A percentile compares a stretch with the other conserved stretches of the same genome.
Evolutionary conservation across 495 filamentous ascomycete genomes (phyloP).

Genomic region (Podospora pseudopauciseta): DNA sequence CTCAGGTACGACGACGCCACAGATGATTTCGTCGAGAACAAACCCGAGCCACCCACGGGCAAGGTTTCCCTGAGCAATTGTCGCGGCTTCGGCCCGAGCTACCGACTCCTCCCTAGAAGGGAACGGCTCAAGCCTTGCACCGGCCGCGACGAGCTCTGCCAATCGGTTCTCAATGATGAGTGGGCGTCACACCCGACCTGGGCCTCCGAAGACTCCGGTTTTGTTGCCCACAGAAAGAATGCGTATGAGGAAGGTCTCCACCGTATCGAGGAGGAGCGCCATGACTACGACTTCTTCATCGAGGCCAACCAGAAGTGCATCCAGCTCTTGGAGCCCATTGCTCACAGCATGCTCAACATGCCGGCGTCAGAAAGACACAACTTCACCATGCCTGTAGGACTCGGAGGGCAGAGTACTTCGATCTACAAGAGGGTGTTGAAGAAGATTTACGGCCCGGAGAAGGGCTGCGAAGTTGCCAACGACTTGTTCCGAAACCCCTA

Average conservation of each 20-base stretch:
- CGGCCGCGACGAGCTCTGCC: conserved; percentile 90
- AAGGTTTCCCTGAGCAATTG: conserved; percentile 89
- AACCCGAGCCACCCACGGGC: conserved; percentile 65
- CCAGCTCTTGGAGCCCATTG: conserved; percentile 90
- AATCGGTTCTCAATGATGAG: conserved; percentile 88
- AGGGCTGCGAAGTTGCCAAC: conserved; percentile 73
- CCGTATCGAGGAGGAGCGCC: conserved; percentile 94
- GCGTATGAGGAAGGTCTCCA: conserved; percentile 87
- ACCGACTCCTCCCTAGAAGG: conserved; percentile 82
- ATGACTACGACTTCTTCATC: conserved; percentile 98
- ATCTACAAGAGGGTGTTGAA: conserved; percentile 96
- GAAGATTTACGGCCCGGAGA: conserved; percentile 92
- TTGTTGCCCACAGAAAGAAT: conserved; percentile 97
- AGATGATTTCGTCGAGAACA: conserved; percentile 76
- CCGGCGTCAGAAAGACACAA: conserved; percentile 61
- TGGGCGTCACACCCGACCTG: conserved; percentile 99
- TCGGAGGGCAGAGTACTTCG: conserved; percentile 89
- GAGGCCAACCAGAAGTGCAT: conserved; percentile 91
- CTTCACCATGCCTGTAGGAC: conserved; percentile 73
- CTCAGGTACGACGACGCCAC: conserved; percentile 61
- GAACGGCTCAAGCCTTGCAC: conserved; percentile 85
- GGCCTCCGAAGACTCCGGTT: conserved; percentile 97
- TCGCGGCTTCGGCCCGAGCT: conserved; percentile 88
- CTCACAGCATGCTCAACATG: conserved; percentile 78
- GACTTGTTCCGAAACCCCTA: conserved; percentile 79